Conservation (phyloP, 805 yeast species). For the Candida suzukii region DNA sequence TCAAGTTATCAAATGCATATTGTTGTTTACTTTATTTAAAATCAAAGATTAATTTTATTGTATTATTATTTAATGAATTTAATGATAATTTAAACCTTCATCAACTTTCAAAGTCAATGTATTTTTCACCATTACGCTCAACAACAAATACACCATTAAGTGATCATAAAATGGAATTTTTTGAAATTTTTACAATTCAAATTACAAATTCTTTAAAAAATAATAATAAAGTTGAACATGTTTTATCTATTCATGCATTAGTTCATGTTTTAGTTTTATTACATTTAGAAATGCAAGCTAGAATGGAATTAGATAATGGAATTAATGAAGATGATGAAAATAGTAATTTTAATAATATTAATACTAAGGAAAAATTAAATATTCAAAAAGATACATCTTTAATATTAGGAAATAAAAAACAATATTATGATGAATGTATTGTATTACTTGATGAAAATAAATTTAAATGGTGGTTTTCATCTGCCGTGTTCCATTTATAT, state of each 20-base stretch:
- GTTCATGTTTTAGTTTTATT: slow-evolving; percentile 22
- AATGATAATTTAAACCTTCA: slow-evolving; percentile 1
- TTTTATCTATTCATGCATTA: slow-evolving; percentile 19
- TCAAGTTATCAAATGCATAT: slow-evolving; percentile 13
- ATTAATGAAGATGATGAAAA: not conserved
- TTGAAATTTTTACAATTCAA: slow-evolving; percentile 9
- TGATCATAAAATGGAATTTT: slow-evolving; percentile 11
- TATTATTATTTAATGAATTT: slow-evolving; percentile 11
- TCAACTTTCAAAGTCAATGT: too few relatives aligned
- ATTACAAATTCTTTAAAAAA: slow-evolving; percentile 9
- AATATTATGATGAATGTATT: slow-evolving; percentile 10
- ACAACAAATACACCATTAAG: slow-evolving; percentile 12
- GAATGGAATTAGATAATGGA: slow-evolving; percentile 5
- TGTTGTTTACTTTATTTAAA: slow-evolving; percentile 19
- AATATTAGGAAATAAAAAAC: slow-evolving; percentile 9
- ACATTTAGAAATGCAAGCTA: slow-evolving; percentile 19
- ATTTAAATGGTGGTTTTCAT: slow-evolving; percentile 24
- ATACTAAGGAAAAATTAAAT: too few relatives aligned
- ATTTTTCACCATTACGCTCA: too few relatives aligned
- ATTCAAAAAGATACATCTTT: slow-evolving; percentile 5
- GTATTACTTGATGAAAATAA: slow-evolving; percentile 11
- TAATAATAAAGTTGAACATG: slow-evolving; percentile 17
- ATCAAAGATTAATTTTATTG: slow-evolving; percentile 21
- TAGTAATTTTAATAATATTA: not conserved
- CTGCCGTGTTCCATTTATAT: slow-evolving; percentile 20